These are phyloP conservation scores for Jamesozyma gamospora DNA, from an alignment of 805 yeast genomes.

Conservation along the genomic window DNA sequence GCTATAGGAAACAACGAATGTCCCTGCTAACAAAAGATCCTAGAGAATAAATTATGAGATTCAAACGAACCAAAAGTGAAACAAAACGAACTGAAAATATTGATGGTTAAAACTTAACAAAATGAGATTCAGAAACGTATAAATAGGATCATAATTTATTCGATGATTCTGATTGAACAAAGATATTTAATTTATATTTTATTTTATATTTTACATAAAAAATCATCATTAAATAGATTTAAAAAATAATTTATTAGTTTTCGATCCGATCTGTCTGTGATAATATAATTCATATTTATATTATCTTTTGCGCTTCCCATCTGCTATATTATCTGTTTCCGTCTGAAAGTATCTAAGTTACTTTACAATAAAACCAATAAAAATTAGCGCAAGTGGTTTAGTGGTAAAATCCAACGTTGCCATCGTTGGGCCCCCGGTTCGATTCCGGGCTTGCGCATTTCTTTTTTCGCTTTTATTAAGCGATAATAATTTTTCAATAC, in stretches of 20 bases:
- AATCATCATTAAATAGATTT: no score
- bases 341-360: neutral
- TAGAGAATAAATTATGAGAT: no score
- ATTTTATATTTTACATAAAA: no score
- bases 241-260: no score
- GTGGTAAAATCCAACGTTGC: constrained; percentile 1
- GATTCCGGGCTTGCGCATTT: constrained; percentile 1
- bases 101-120: no score
- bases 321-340: neutral
- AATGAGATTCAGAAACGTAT: no score
- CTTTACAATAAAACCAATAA: neutral
- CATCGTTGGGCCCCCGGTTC: constrained; percentile 1
- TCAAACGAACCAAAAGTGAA: no score
- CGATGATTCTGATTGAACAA: neutral
- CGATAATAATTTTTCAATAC: neutral
- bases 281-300: neutral
- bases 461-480: neutral
- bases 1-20: no score
- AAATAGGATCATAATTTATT: no score
- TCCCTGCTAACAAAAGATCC: no score
- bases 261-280: no score
- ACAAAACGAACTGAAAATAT: no score
- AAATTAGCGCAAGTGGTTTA: neutral
- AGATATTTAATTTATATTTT: neutral
- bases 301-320: neutral